Percentiles rank a stretch among this genome's conserved stretches.
Evolutionary conservation across 202 grass and related monocot genomes (phyloP).

Genomic region (Eragrostis tef): DNA sequence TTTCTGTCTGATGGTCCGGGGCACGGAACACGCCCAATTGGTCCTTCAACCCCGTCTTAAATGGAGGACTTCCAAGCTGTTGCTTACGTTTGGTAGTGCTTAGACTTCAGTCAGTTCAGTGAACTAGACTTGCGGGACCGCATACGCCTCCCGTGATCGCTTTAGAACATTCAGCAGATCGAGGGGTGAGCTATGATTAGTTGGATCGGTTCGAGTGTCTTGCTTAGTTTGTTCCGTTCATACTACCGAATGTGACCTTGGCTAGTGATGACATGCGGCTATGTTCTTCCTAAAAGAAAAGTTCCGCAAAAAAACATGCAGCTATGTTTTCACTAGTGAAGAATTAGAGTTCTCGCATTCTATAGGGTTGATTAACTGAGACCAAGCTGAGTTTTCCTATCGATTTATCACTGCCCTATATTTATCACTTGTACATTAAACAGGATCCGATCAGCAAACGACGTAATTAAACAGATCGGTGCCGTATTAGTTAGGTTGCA

Average conservation of each 20-base stretch:
- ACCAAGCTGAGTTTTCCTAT: neutral
- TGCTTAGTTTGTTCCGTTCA: neutral
- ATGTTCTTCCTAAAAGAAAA: too few relatives aligned
- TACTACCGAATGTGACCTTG: neutral
- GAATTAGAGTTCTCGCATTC: neutral
- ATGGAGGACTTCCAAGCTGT: neutral
- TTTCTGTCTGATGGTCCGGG: neutral
- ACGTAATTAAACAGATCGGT: neutral
- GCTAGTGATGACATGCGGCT: too few relatives aligned
- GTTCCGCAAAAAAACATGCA: too few relatives aligned
- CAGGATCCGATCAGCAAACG: neutral
- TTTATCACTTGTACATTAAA: neutral
- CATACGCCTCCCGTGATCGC: neutral
- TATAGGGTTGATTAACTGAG: neutral
- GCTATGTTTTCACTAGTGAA: too few relatives aligned
- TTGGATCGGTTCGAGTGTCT: neutral
- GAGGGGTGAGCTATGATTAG: neutral
- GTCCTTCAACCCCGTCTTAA: conserved; percentile 3
- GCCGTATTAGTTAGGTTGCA: neutral
- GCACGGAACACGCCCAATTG: neutral
- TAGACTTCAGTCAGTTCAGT: neutral
- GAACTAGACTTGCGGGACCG: neutral
- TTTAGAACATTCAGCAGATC: neutral
- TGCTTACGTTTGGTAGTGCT: neutral
- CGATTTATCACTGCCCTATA: too few relatives aligned